Evolutionary conservation across 768 basidiomycete genomes (phyloP).

Genomic region (Pleurotus pulmonarius): DNA sequence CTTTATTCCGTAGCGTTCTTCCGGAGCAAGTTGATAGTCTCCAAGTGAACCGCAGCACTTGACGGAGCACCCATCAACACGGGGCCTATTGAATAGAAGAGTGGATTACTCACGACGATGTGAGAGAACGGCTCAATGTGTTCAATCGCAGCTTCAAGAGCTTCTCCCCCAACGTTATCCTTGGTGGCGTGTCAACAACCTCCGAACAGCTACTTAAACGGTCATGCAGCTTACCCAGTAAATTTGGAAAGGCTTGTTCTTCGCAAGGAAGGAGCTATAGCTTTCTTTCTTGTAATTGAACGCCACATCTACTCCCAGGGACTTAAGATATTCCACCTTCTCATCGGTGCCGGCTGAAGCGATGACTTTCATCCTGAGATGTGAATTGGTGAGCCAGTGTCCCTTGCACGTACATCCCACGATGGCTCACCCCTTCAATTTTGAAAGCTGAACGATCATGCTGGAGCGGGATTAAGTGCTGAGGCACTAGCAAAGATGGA

Average conservation of each 20-base stretch:
- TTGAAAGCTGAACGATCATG: conserved; percentile 13
- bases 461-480: too few species aligned
- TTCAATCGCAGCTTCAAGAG: conserved; percentile 35
- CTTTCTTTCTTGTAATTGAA: conserved; percentile 53
- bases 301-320: conserved; percentile 41
- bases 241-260: conserved; percentile 44
- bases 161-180: conserved; percentile 38
- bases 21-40: conserved; percentile 11
- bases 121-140: conserved; percentile 28
- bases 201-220: background rate
- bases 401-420: background rate
- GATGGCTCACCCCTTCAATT: background rate
- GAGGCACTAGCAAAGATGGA: too few species aligned
- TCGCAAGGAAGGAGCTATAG: conserved; percentile 28
- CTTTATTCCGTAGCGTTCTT: conserved; percentile 15
- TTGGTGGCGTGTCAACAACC: background rate
- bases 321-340: conserved; percentile 42
- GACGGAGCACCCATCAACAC: background rate
- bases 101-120: conserved; percentile 21
- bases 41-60: conserved; percentile 15
- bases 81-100: background rate
- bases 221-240: conserved; percentile 14
- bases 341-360: conserved; percentile 41
- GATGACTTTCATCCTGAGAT: conserved; percentile 1
- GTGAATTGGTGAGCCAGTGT: conserved; percentile 5